These are phyloP conservation scores for Melastoma malabathricum DNA, from an alignment of 345 rosid species.

Conservation along the genomic window DNA sequence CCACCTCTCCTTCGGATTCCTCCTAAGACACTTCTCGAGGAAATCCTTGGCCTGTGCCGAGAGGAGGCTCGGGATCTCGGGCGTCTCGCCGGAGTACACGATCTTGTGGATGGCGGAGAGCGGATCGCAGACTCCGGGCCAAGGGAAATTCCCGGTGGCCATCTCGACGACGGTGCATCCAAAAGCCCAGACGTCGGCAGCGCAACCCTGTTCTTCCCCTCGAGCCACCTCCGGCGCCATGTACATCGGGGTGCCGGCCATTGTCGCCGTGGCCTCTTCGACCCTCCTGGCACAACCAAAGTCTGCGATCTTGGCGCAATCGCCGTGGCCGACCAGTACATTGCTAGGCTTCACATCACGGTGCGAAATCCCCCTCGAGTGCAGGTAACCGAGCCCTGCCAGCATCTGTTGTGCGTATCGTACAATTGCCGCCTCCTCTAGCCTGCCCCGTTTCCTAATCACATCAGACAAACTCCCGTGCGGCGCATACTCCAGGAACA, in stretches of 20 bases:
- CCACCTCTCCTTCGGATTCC: slow-evolving; percentile 31
- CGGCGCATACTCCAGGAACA: slow-evolving; percentile 59
- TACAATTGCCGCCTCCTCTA: slow-evolving; percentile 23
- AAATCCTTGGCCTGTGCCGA: slow-evolving; percentile 25
- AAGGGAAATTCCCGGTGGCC: slow-evolving; percentile 44
- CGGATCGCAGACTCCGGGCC: slow-evolving; percentile 14
- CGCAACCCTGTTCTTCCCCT: slow-evolving; percentile 61
- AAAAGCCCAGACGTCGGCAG: slow-evolving; percentile 56
- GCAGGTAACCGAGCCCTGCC: slow-evolving; percentile 45
- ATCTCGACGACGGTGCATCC: slow-evolving; percentile 77
- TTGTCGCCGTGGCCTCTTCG: slow-evolving; percentile 9
- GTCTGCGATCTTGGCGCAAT: slow-evolving; percentile 51
- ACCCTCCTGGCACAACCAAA: slow-evolving; percentile 63
- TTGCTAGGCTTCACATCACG: slow-evolving; percentile 64
- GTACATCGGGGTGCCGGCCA: slow-evolving; percentile 53
- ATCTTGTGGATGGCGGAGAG: slow-evolving; percentile 19
- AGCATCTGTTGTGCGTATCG: slow-evolving; percentile 40
- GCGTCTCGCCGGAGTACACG: slow-evolving; percentile 20
- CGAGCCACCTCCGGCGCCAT: slow-evolving; percentile 93
- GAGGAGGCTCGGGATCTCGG: slow-evolving; percentile 19
- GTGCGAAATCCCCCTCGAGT: slow-evolving; percentile 45
- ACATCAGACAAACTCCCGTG: slow-evolving; percentile 37
- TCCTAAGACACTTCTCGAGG: slow-evolving; percentile 28
- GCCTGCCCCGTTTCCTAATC: slow-evolving; percentile 15
- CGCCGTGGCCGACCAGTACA: slow-evolving; percentile 26